Base-by-base conservation (phyloP, 805 yeast species). In the Zygosaccharomyces rouxii region DNA sequence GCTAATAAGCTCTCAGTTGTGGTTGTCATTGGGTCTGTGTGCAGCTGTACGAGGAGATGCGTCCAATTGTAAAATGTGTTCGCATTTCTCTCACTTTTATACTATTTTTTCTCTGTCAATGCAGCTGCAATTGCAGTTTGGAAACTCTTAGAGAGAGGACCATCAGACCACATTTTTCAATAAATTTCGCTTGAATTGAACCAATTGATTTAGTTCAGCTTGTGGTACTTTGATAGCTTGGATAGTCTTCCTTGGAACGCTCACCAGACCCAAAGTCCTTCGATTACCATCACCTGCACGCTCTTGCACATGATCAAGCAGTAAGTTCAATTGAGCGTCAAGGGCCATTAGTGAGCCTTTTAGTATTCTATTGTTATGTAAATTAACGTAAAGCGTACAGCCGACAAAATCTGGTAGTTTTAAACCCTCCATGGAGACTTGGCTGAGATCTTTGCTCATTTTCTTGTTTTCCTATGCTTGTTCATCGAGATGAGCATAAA, bases 181-280 rank as follows among this genome's bases (percentile, higher is more conserved):
- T 19, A 51, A 45, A 25, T 44, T 49, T 11, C 51, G 47, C 37
- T 55, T 56, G 13, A 49, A 47, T 14, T 37, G 29, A 11, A 44
- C 30, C 35, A 60, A 33, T 9, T 51, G 44, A 6, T 60, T 53
- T 10, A 71, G 54, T 22, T 54, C 59, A 1, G 69, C 59, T 18
- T 61, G 58, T 2, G 49, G 40, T 9, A 66, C 44, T 37, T 54
- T 49, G 6, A 66, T 54, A 1, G 59, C 46, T 7, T 48, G 43
- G 2, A 78, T 72, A 3, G 78, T 65, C 1, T 55, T 53, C 44
- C 68, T 64, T 0, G 81, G 82, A 2, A 79, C 71, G 54, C 83
- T 77, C n/a, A 79, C 80, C 7, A 79, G 59, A 0, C 83, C 84
- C 35, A 78, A 55, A 39, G 70, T 71, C 52, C 84, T 66, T 23